Conservation (phyloP, 129 eudicot genomes). For the Chrysanthemum seticuspe region DNA sequence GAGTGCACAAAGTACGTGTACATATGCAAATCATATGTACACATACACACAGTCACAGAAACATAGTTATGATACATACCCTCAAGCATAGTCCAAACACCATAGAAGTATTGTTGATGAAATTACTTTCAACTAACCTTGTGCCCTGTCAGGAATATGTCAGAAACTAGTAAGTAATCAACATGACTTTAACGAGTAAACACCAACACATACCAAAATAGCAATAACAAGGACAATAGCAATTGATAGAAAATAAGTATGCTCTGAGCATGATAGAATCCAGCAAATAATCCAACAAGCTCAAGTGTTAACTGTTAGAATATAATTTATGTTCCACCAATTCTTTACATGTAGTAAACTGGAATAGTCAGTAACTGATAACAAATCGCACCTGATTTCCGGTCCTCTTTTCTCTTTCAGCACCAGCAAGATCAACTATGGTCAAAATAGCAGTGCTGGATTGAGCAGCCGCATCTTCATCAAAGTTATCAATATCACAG, state of each 20-base stretch:
- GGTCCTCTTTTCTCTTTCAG: constrained; percentile 88
- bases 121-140: constrained; percentile 82
- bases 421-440: constrained; percentile 94
- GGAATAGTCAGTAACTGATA: no score
- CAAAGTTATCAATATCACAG: constrained; percentile 29
- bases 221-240: neutral
- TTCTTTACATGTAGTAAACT: neutral
- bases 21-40: neutral
- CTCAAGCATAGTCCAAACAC: constrained; percentile 86
- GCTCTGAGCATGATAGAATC: neutral
- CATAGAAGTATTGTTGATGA: constrained; percentile 94
- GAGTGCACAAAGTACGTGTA: neutral
- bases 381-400: constrained; percentile 69
- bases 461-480: constrained; percentile 37
- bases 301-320: neutral
- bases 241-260: constrained; percentile 2
- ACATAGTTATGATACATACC: constrained; percentile 43
- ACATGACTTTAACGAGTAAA: neutral
- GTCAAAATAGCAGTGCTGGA: constrained; percentile 48
- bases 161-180: neutral
- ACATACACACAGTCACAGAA: neutral
- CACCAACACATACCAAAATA: neutral
- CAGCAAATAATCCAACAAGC: neutral
- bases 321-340: neutral
- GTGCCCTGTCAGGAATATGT: constrained; percentile 49